Conservation (phyloP, 352 stramenopile species). For the Aphanomyces cochlioides region DNA sequence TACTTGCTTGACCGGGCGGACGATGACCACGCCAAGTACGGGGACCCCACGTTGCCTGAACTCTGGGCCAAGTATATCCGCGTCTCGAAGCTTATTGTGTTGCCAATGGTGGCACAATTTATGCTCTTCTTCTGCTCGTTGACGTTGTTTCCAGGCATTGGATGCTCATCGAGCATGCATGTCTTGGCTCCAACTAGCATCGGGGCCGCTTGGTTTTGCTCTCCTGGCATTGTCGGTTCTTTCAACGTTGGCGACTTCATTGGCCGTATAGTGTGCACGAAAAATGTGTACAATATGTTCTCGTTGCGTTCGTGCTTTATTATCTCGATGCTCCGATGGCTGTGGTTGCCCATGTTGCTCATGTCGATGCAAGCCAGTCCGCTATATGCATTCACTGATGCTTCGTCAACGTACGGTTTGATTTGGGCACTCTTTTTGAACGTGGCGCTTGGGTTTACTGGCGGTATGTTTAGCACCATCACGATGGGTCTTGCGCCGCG, state of each 20-base stretch:
- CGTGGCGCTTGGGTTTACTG: constrained; percentile 47
- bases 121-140: constrained; percentile 61
- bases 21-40: constrained; percentile 34
- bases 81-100: constrained; percentile 49
- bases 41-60: constrained; percentile 36
- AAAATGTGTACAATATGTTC: constrained; percentile 52
- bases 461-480: constrained; percentile 55
- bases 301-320: constrained; percentile 47
- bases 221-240: constrained; percentile 47
- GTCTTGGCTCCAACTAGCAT: constrained; percentile 29
- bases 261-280: constrained; percentile 48
- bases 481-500: constrained; percentile 57
- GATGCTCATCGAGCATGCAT: constrained; percentile 37
- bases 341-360: constrained; percentile 51
- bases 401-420: constrained; percentile 10
- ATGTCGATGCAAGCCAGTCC: constrained; percentile 46
- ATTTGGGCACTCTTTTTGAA: constrained; percentile 36
- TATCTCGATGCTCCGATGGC: constrained; percentile 43
- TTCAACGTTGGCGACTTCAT: constrained; percentile 71
- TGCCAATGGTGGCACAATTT: constrained; percentile 49
- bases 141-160: constrained; percentile 50
- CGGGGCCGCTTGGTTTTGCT: constrained; percentile 47
- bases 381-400: constrained; percentile 44
- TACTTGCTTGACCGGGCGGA: constrained; percentile 56
- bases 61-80: constrained; percentile 43